phyloP scores from a whole-genome alignment of 2,329 filamentous ascomycete species.

The Basipetospora chlamydospora region DNA sequence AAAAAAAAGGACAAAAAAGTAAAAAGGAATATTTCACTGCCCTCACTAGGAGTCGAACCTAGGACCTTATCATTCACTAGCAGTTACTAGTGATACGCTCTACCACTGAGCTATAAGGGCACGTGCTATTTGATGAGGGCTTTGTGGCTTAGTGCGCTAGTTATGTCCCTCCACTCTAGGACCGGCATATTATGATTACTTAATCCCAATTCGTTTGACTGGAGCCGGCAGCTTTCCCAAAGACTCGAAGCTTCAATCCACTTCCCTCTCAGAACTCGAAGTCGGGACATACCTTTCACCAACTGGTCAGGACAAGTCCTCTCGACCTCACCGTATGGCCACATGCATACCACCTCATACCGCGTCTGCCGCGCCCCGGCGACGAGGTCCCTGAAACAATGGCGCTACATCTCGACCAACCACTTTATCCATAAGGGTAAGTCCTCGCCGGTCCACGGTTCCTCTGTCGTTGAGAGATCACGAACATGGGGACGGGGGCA shows the following conservation, averaged over 20 bases:
- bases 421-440: constrained; percentile 6
- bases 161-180: not conserved
- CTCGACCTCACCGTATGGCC: constrained; percentile 1
- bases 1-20: not conserved
- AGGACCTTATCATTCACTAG: no score
- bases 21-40: not conserved
- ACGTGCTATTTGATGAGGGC: no score
- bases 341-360: constrained; percentile 2
- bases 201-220: no score
- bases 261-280: not conserved
- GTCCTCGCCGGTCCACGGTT: not conserved
- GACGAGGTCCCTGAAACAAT: not conserved
- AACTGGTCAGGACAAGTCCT: not conserved
- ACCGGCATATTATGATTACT: not conserved
- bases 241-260: no score
- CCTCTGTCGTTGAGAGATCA: no score
- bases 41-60: no score
- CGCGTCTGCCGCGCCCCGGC: constrained; percentile 3
- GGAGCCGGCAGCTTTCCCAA: no score
- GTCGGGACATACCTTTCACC: not conserved
- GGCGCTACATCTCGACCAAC: constrained; percentile 4
- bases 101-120: constrained; percentile 4
- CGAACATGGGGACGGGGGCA: no score
- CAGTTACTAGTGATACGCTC: no score
- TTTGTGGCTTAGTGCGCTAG: not conserved